phyloP scores from a whole-genome alignment of 352 stramenopile genomes.

The Globisporangium cylindrosporum region DNA sequence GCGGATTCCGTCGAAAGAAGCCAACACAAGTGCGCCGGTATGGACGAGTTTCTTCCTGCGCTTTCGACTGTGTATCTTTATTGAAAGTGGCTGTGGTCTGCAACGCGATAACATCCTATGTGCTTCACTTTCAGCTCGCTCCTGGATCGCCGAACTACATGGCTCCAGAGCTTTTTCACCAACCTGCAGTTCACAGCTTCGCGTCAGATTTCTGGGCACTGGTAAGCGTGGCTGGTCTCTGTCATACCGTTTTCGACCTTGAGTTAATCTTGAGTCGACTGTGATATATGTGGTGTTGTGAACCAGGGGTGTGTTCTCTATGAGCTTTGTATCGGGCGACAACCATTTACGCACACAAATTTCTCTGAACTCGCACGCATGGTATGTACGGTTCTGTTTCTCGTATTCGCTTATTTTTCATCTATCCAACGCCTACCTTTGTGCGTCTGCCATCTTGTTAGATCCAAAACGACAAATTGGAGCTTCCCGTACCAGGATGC shows the following conservation, averaged over 20 bases:
- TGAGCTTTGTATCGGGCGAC: conserved; percentile 60
- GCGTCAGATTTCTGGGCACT: conserved; percentile 88
- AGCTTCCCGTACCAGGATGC: conserved; percentile 42
- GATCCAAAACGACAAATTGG: conserved; percentile 65
- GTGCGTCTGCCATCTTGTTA: conserved; percentile 19
- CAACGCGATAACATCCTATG: neutral
- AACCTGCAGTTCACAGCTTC: conserved; percentile 83
- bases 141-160: conserved; percentile 89
- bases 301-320: conserved; percentile 78
- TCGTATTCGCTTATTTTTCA: neutral
- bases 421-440: neutral
- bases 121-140: conserved; percentile 29
- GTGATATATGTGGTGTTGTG: neutral
- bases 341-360: conserved; percentile 72
- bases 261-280: neutral
- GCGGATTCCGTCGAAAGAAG: conserved; percentile 69
- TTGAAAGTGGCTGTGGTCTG: neutral
- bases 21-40: conserved; percentile 30
- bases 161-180: conserved; percentile 89
- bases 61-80: neutral
- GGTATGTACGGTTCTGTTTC: conserved; percentile 25
- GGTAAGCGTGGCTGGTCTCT: conserved; percentile 25
- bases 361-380: conserved; percentile 70
- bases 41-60: neutral
- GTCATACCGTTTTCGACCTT: neutral